A percentile compares a stretch with the other conserved stretches of the same genome.
Conservation (phyloP, 345 rosid species). For the Bruguiera gymnorhiza region DNA sequence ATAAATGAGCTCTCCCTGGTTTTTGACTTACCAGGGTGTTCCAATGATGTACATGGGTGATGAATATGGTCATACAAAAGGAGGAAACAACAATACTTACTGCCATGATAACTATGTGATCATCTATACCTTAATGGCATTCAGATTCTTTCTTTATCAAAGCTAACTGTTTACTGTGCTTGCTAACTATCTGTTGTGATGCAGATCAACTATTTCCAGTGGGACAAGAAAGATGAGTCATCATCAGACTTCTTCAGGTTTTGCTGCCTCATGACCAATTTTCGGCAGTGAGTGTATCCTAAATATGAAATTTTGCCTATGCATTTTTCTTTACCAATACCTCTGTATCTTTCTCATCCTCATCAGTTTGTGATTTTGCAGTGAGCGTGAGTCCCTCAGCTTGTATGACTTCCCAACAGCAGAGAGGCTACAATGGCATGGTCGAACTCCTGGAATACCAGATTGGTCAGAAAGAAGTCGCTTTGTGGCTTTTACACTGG, state of each 20-base stretch:
- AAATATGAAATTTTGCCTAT: neutral
- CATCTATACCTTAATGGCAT: conserved; percentile 17
- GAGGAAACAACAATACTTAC: conserved; percentile 93
- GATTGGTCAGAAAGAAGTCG: conserved; percentile 90
- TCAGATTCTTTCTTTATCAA: conserved; percentile 10
- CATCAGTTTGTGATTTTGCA: conserved; percentile 28
- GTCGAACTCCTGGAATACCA: conserved; percentile 66
- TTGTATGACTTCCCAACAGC: conserved; percentile 84
- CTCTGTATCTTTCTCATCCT: conserved; percentile 7
- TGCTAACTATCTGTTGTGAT: conserved; percentile 18
- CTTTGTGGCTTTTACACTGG: conserved; percentile 92
- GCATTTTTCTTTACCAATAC: neutral
- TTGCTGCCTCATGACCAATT: conserved; percentile 72
- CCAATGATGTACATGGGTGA: conserved; percentile 98
- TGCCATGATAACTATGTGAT: conserved; percentile 90
- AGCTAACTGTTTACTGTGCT: conserved; percentile 12
- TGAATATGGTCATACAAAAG: conserved; percentile 97
- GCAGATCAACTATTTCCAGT: conserved; percentile 79
- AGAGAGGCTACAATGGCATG: conserved; percentile 92
- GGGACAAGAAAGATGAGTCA: conserved; percentile 92
- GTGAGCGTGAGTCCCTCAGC: conserved; percentile 90
- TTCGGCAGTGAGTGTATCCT: conserved; percentile 57
- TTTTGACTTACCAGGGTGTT: conserved; percentile 61
- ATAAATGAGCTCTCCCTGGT: conserved; percentile 17
- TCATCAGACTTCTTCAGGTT: conserved; percentile 75